These are phyloP conservation scores for Geotrichum fermentans DNA, from an alignment of 1,139 yeast genomes.

Conservation along the genomic window DNA sequence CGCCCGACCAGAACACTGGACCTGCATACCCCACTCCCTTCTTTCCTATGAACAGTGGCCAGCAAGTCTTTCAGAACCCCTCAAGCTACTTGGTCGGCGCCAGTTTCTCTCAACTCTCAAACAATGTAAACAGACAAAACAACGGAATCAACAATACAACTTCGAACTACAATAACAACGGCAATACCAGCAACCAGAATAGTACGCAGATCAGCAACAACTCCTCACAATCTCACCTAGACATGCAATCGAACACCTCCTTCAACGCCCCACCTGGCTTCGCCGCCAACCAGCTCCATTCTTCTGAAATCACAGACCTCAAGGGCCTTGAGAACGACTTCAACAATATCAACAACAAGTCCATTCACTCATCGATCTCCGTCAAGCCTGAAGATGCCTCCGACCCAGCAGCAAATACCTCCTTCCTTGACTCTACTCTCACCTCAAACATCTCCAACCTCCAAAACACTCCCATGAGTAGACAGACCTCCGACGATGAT, in stretches of 20 bases:
- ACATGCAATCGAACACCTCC: background rate
- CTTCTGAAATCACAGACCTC: background rate
- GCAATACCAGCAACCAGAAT: background rate
- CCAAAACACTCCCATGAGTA: background rate
- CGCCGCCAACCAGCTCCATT: background rate
- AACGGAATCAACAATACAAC: too few relatives aligned
- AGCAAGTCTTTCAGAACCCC: background rate
- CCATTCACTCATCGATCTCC: slow-evolving; percentile 4
- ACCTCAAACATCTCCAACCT: background rate
- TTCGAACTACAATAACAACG: background rate
- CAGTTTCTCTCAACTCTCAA: background rate
- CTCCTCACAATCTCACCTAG: background rate
- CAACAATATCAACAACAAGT: slow-evolving; percentile 15
- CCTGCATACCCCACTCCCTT: background rate
- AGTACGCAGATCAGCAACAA: background rate
- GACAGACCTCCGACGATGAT: slow-evolving; percentile 48
- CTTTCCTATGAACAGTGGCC: background rate
- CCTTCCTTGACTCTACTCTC: background rate
- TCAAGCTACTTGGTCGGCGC: background rate
- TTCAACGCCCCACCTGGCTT: slow-evolving; percentile 14
- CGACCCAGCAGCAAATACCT: background rate
- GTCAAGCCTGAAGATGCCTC: background rate
- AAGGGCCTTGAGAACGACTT: slow-evolving; percentile 14
- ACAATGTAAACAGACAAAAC: background rate
- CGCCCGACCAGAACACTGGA: too few relatives aligned